These are phyloP conservation scores for Trichothecium sympodiale DNA, from an alignment of 2,329 filamentous ascomycete species.

Conservation along the genomic window DNA sequence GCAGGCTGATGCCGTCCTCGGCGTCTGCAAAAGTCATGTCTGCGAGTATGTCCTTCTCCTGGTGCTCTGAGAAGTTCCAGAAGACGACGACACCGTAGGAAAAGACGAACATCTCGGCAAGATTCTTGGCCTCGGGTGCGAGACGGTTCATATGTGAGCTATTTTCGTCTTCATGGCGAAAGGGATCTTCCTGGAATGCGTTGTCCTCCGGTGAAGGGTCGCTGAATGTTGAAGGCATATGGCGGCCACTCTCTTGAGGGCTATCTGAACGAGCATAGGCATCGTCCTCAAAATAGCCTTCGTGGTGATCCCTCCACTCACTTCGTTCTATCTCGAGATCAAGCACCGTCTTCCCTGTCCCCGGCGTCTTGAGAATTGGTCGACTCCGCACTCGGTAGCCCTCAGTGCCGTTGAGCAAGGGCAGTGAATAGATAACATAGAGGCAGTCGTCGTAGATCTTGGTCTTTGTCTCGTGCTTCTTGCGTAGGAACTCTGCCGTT, in stretches of 20 bases:
- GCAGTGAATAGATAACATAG: slow-evolving; percentile 90
- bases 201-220: slow-evolving; percentile 12
- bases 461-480: slow-evolving; percentile 79
- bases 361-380: slow-evolving; percentile 83
- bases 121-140: slow-evolving; percentile 60
- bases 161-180: slow-evolving; percentile 26
- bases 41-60: slow-evolving; percentile 92
- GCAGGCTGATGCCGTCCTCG: slow-evolving; percentile 53
- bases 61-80: slow-evolving; percentile 95
- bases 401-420: slow-evolving; percentile 72
- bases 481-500: slow-evolving; percentile 80
- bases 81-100: slow-evolving; percentile 96
- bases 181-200: slow-evolving; percentile 15
- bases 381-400: slow-evolving; percentile 84
- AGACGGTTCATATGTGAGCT: slow-evolving; percentile 46
- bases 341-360: slow-evolving; percentile 76
- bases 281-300: slow-evolving; percentile 79
- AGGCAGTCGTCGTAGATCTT: slow-evolving; percentile 97
- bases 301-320: slow-evolving; percentile 78
- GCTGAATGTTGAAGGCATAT: slow-evolving; percentile 15
- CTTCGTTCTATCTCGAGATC: slow-evolving; percentile 95
- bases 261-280: slow-evolving; percentile 31
- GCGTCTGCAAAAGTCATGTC: slow-evolving; percentile 82
- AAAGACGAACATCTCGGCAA: slow-evolving; percentile 95
- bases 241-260: slow-evolving; percentile 13